Conservation (phyloP, 805 yeast genomes). For the Candida succiphila region DNA sequence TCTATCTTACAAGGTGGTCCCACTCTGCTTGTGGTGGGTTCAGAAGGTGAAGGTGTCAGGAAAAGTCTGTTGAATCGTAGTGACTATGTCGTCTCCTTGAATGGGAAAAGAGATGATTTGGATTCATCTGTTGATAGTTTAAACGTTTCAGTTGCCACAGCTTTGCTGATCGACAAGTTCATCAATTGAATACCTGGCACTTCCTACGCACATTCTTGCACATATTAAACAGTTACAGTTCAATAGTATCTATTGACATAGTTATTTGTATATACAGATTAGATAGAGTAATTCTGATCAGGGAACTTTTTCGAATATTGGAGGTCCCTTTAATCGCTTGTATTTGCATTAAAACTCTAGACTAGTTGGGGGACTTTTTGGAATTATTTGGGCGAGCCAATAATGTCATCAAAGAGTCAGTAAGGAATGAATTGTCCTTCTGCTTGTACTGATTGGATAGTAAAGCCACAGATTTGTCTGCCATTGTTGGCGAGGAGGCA, state of each 20-base stretch:
- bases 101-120: conserved; percentile 12
- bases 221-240: too few species aligned
- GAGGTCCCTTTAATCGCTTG: too few species aligned
- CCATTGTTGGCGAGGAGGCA: not conserved
- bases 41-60: conserved; percentile 79
- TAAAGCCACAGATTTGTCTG: too few species aligned
- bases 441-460: too few species aligned
- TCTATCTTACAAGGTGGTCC: conserved; percentile 42
- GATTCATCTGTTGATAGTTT: conserved; percentile 56
- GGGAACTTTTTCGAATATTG: conserved; percentile 11
- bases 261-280: not conserved
- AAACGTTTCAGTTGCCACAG: conserved; percentile 87
- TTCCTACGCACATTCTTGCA: too few species aligned
- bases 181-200: not conserved
- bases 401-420: too few species aligned
- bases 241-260: not conserved
- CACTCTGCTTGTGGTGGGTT: conserved; percentile 65
- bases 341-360: too few species aligned
- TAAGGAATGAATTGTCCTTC: too few species aligned
- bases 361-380: too few species aligned
- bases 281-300: conserved; percentile 7
- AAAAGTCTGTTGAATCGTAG: conserved; percentile 51
- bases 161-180: conserved; percentile 38
- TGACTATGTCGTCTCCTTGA: conserved; percentile 37
- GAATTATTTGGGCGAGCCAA: too few species aligned